Base-by-base conservation (phyloP, 2,329 filamentous ascomycete genomes). In the Cercospora zeae-maydis region DNA sequence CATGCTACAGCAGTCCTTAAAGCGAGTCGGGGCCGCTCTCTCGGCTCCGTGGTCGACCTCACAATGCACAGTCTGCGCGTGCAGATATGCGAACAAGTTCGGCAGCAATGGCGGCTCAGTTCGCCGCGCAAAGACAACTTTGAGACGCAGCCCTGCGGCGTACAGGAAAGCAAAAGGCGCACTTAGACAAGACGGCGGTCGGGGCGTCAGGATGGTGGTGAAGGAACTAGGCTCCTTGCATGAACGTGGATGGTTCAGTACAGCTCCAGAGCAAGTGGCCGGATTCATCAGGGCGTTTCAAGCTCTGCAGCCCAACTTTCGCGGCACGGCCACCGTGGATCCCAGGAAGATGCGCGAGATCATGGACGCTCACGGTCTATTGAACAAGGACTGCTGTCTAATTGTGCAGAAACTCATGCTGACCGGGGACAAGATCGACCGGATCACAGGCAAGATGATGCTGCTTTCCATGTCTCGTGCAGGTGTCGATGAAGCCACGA, bases 401-500 rank as follows among this genome's bases (percentile, higher is more conserved):
- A 56, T 55, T 11, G 37, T 68, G 59, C 39, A 49, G 8, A 11
- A 58, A 4, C 54, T 68, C 34, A 52, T 70, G 42, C 14, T 57
- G 13, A n/a, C 37, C 2, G 36, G 9, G 7, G 47, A 47, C 14
- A 42, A 51, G 9, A 45, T 62, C 13, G 59, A 67, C 21, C 47
- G 56, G 1, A 61, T 64, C 42, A 55, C 57, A 21, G 70, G 64
- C 34, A 67, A 68, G 58, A 71, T 65, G 59, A 56, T 73, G 59
- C 36, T 72, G 33, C 64, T 66, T 14, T 66, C 67, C 9, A 55
- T 70, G 33, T 69, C 67, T 31, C 64, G 66, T 16, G 64, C 58
- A 1, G 70, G 72, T 3, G 51, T 65, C 16, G 60, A 59, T n/a
- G 67, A 71, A 34, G 63, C 70, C 5, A 72, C 70, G 9, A 65